These are phyloP conservation scores for Colletotrichum agaves DNA, from an alignment of 2,329 filamentous ascomycete genomes.

Conservation along the genomic window DNA sequence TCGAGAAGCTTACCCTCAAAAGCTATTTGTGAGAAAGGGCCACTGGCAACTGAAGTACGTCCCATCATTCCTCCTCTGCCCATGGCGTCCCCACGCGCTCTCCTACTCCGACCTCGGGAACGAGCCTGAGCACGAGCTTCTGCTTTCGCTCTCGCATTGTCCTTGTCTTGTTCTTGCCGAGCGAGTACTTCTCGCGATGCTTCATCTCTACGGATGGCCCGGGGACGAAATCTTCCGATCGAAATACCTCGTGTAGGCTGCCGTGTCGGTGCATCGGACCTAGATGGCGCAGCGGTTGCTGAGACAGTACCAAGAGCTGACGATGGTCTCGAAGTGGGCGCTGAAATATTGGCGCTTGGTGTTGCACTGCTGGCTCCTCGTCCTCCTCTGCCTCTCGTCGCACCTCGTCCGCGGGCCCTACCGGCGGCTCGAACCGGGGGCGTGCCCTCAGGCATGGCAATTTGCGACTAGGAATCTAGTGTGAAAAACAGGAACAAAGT, in stretches of 20 bases:
- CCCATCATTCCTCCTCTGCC: constrained; percentile 53
- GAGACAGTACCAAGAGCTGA: constrained; percentile 17
- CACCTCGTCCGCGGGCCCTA: constrained; percentile 37
- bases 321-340: constrained; percentile 15
- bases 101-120: constrained; percentile 48
- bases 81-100: constrained; percentile 58
- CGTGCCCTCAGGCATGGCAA: constrained; percentile 32
- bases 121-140: constrained; percentile 38
- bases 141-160: constrained; percentile 42
- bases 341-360: constrained; percentile 22
- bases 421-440: constrained; percentile 34
- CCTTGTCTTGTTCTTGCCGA: constrained; percentile 56
- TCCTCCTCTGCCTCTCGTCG: constrained; percentile 32
- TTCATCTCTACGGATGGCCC: constrained; percentile 61
- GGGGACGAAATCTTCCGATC: constrained; percentile 57
- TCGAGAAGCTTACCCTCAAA: constrained; percentile 30
- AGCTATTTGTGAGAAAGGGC: constrained; percentile 49
- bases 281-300: constrained; percentile 15
- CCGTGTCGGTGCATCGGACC: constrained; percentile 45
- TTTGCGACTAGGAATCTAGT: not conserved
- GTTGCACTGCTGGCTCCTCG: constrained; percentile 20
- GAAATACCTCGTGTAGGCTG: constrained; percentile 50
- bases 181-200: constrained; percentile 60
- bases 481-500: not conserved
- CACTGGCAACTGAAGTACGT: constrained; percentile 50